A percentile compares a stretch with the other conserved stretches of the same genome.
Evolutionary conservation across 177 flowering plant species (phyloP).

Genomic region (Vitis hybrid): DNA sequence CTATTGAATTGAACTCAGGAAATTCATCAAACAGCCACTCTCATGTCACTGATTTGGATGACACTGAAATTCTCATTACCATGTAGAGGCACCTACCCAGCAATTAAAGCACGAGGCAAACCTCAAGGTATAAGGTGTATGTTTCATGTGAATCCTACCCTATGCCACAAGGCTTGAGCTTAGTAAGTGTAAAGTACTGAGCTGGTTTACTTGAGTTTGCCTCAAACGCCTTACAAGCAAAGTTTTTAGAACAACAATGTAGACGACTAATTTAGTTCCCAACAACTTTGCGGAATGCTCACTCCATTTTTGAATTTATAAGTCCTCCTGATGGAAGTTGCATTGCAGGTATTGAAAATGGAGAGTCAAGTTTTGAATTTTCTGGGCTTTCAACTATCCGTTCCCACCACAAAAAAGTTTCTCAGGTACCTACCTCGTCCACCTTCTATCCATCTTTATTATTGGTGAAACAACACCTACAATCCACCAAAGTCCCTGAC

Average conservation of each 20-base stretch:
- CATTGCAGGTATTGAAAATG: slow-evolving; percentile 57
- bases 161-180: not conserved
- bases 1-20: no score
- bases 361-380: slow-evolving; percentile 52
- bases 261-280: not conserved
- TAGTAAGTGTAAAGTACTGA: not conserved
- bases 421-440: slow-evolving; percentile 41
- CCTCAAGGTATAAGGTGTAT: not conserved
- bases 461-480: no score
- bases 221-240: not conserved
- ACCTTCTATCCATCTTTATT: not conserved
- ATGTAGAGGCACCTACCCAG: no score
- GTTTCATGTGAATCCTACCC: not conserved
- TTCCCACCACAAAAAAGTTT: slow-evolving; percentile 62
- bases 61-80: no score
- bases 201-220: no score
- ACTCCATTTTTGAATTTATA: not conserved
- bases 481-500: not conserved
- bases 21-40: no score
- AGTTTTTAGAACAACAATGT: not conserved
- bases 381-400: slow-evolving; percentile 50
- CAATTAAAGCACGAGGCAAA: not conserved
- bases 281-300: not conserved
- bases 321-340: slow-evolving; percentile 12
- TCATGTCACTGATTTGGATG: no score